Percentiles rank a stretch among this genome's conserved stretches.
phyloP scores from a whole-genome alignment of 2,329 filamentous ascomycete genomes.

The Periconia macrospinosa region DNA sequence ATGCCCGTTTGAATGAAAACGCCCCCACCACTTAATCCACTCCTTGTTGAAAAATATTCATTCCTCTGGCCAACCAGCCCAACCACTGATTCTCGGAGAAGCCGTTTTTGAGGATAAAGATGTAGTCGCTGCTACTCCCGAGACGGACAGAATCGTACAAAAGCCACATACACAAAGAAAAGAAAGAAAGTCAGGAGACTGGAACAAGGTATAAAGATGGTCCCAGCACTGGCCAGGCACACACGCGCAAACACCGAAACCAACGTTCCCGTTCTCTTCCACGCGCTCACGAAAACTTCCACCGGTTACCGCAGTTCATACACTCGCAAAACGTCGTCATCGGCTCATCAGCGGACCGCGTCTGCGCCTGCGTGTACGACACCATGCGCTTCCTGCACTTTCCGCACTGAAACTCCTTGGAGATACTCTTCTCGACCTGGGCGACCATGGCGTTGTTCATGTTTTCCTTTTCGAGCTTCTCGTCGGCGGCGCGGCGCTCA shows the following conservation, averaged over 20 bases:
- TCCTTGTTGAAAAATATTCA: too few species aligned
- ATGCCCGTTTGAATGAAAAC: too few species aligned
- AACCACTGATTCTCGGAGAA: too few species aligned
- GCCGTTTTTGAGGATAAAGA: too few species aligned
- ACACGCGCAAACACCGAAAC: background rate
- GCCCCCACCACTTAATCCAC: too few species aligned
- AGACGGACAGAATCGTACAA: too few species aligned
- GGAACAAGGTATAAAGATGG: too few species aligned
- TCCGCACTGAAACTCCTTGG: slow-evolving; percentile 82
- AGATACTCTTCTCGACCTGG: slow-evolving; percentile 87
- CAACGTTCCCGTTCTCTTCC: background rate
- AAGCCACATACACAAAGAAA: too few species aligned
- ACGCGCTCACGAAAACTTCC: slow-evolving; percentile 47
- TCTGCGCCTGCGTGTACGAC: slow-evolving; percentile 95
- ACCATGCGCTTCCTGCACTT: slow-evolving; percentile 94
- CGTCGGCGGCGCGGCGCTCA: slow-evolving; percentile 75
- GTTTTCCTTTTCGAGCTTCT: slow-evolving; percentile 82
- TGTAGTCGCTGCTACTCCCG: too few species aligned
- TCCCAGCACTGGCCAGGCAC: background rate
- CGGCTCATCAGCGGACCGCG: slow-evolving; percentile 91
- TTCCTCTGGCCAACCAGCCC: too few species aligned
- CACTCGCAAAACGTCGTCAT: slow-evolving; percentile 62
- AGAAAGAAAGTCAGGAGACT: too few species aligned
- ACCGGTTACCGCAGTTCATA: slow-evolving; percentile 54
- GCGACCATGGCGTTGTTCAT: slow-evolving; percentile 97